Percentiles rank a stretch among this genome's conserved stretches.
phyloP scores from a whole-genome alignment of 345 rosid genomes.

The Lepidium aucheri region DNA sequence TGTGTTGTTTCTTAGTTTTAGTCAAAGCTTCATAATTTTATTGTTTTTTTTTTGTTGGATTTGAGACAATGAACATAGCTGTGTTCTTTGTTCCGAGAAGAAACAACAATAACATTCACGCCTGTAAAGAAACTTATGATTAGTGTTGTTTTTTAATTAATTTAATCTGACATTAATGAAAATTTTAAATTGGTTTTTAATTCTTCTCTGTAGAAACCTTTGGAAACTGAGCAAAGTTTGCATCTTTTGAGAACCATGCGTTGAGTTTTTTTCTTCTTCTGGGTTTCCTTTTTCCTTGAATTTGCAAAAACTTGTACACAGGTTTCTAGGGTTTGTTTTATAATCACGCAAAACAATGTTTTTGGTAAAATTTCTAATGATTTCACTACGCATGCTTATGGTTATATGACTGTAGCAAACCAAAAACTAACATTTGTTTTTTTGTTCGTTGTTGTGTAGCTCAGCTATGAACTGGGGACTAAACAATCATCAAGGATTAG shows the following conservation, averaged over 20 bases:
- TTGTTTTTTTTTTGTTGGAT: neutral
- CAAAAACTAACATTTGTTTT: conserved; percentile 5
- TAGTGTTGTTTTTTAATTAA: conserved; percentile 23
- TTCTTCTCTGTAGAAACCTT: conserved; percentile 24
- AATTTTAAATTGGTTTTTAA: neutral
- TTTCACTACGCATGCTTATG: conserved; percentile 24
- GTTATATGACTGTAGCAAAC: neutral
- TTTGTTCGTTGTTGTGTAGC: conserved; percentile 22
- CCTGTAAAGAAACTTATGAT: conserved; percentile 54
- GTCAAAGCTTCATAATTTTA: neutral
- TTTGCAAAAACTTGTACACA: conserved; percentile 2
- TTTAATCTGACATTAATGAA: conserved; percentile 21
- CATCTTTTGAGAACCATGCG: conserved; percentile 81
- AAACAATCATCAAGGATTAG: conserved; percentile 14
- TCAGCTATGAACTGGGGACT: conserved; percentile 49
- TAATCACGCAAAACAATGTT: conserved; percentile 46
- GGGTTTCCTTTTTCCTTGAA: neutral
- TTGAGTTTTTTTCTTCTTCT: conserved; percentile 4
- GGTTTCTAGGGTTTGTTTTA: neutral
- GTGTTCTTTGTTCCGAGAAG: conserved; percentile 41
- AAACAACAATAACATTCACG: conserved; percentile 41
- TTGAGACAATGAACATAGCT: conserved; percentile 37
- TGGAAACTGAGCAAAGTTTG: conserved; percentile 62
- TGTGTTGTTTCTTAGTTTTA: conserved; percentile 22
- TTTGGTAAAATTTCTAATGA: conserved; percentile 28